Evolutionary conservation across 2,329 filamentous ascomycete species (phyloP).

Genomic region (Xylariaceae sp.): DNA sequence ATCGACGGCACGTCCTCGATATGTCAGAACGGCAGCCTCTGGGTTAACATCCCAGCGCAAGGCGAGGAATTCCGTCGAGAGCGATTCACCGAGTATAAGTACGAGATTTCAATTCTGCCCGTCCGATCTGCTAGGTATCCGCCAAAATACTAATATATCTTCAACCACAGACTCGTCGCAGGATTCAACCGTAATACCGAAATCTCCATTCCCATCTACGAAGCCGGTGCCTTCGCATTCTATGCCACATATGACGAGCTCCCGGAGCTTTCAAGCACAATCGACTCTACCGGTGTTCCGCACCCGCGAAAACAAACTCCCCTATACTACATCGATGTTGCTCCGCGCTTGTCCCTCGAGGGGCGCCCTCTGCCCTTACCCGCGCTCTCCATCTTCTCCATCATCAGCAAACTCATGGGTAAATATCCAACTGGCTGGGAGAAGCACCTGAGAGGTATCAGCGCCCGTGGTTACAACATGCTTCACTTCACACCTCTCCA

Average conservation of each 20-base stretch:
- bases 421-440: conserved; percentile 87
- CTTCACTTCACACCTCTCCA: conserved; percentile 96
- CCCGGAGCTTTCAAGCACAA: conserved; percentile 63
- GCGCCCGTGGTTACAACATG: conserved; percentile 94
- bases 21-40: conserved; percentile 87
- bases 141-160: conserved; percentile 6
- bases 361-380: conserved; percentile 72
- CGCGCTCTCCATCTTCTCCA: conserved; percentile 84
- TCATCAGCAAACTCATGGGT: conserved; percentile 98
- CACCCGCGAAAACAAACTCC: conserved; percentile 61
- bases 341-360: conserved; percentile 71
- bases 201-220: conserved; percentile 79
- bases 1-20: conserved; percentile 95
- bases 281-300: conserved; percentile 42
- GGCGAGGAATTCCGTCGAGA: conserved; percentile 71
- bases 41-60: conserved; percentile 87
- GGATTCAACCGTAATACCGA: conserved; percentile 90
- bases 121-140: neutral
- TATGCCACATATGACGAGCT: conserved; percentile 89
- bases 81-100: conserved; percentile 86
- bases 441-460: conserved; percentile 80
- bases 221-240: conserved; percentile 85
- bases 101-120: conserved; percentile 33
- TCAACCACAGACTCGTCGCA: conserved; percentile 62
- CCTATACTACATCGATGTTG: conserved; percentile 89